These are phyloP conservation scores for Diddensiella santjacobensis DNA, from an alignment of 805 yeast genomes.

Conservation along the genomic window DNA sequence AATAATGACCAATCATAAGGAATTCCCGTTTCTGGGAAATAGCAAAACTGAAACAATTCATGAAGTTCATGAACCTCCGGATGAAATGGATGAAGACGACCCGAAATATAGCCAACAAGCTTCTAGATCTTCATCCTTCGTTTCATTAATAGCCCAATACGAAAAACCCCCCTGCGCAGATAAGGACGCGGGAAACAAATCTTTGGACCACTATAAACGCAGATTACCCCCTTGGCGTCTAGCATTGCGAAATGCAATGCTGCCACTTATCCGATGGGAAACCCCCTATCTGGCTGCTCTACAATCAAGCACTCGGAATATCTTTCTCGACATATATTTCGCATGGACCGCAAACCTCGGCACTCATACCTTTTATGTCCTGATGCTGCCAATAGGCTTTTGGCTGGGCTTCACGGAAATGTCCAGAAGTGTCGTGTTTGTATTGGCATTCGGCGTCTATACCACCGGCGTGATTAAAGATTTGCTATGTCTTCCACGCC, in stretches of 20 bases:
- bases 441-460: slow-evolving; percentile 58
- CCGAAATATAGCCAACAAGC: neutral
- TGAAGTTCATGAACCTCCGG: neutral
- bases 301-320: slow-evolving; percentile 49
- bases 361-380: slow-evolving; percentile 87
- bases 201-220: slow-evolving; percentile 59
- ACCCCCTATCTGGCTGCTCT: slow-evolving; percentile 53
- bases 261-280: slow-evolving; percentile 61
- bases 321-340: slow-evolving; percentile 65
- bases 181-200: slow-evolving; percentile 72
- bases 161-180: slow-evolving; percentile 25
- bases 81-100: neutral
- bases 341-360: slow-evolving; percentile 88
- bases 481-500: slow-evolving; percentile 84
- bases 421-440: slow-evolving; percentile 60
- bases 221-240: slow-evolving; percentile 48
- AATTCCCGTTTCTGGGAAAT: slow-evolving; percentile 1
- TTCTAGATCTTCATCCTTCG: slow-evolving; percentile 21
- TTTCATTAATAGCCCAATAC: slow-evolving; percentile 21
- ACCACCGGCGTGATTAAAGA: slow-evolving; percentile 75
- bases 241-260: slow-evolving; percentile 46
- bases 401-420: slow-evolving; percentile 68
- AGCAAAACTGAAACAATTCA: neutral
- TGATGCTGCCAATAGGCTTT: slow-evolving; percentile 77
- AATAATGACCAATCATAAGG: neutral